Base-by-base conservation (phyloP, 176 grass and related monocot genomes). In the Bonia amplexicaulis region DNA sequence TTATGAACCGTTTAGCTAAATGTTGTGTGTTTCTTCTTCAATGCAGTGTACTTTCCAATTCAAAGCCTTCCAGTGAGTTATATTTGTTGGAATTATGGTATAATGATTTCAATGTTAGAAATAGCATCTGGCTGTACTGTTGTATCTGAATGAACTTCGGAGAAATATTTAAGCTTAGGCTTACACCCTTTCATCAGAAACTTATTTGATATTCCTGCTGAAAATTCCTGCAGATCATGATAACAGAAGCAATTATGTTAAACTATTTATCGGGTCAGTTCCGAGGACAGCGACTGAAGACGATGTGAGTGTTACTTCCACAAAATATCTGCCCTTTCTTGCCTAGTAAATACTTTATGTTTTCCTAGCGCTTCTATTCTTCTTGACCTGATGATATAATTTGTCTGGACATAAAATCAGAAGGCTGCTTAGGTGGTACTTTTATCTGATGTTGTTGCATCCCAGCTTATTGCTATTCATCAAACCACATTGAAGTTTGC, bases 191-290 rank as follows among this genome's bases (percentile, higher is more conserved):
- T 51, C 65, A 48, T 63, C 37, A 15, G 62, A 25, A 49, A 51
- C 23, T 65, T 87, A 64, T 37, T 70, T 76, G 73, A 80, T 47
- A 68, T 79, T 78, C 53, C 19, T 70, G 72, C 73, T 77, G 12
- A 81, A 79, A 76, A 69, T 82, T 86, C 52, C 33, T 88, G 72
- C 85, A 98, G 96, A 93, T 85, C 87, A 89, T 82, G 80, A 86
- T 79, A 86, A 47, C 80, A 92, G 81, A 90, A 92, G 35, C 69
- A 91, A 71, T 37, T 93, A 85, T 87, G 93, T 93, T 27, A 98
- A 98, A 87, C 93, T 98, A 87, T 98, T 98, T 93, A 84, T 98
- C 67, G 96, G 96, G 57, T 95, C 96, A 39, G 96, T 98, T 83
- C 96, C 96, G 20, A 91, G 89, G 57, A 95, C 91, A 83, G 96